These are phyloP conservation scores for Aspergillus panamensis DNA, from an alignment of 495 filamentous ascomycete genomes.

Conservation along the genomic window DNA sequence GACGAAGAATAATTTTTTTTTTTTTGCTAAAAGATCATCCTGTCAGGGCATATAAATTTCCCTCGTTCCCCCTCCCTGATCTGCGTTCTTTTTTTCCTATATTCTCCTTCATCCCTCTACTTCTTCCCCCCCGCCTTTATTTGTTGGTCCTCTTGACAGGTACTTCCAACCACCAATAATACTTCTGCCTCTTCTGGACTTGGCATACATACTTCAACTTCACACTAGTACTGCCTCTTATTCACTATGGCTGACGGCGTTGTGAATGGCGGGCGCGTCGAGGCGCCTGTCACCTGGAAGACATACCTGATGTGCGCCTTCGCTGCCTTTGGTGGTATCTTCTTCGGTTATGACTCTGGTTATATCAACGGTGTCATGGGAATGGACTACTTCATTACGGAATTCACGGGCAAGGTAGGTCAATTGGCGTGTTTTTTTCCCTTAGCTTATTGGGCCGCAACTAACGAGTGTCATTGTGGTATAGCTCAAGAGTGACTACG, in stretches of 20 bases:
- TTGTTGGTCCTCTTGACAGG: background rate
- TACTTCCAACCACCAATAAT: background rate
- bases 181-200: background rate
- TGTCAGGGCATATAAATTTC: constrained; percentile 6
- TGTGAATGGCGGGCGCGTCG: constrained; percentile 35
- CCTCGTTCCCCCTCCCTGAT: background rate
- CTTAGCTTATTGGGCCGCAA: background rate
- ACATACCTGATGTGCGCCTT: constrained; percentile 62
- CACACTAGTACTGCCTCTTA: constrained; percentile 2
- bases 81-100: constrained; percentile 1
- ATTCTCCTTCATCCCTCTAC: background rate
- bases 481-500: constrained; percentile 11
- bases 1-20: background rate
- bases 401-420: constrained; percentile 39
- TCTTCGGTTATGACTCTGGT: constrained; percentile 54
- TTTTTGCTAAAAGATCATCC: background rate
- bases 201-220: background rate
- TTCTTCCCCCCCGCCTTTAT: background rate
- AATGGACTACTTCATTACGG: constrained; percentile 50
- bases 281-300: constrained; percentile 61
- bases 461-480: background rate
- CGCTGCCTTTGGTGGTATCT: constrained; percentile 57
- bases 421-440: background rate
- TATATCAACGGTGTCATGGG: constrained; percentile 53
- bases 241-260: constrained; percentile 22